These are phyloP conservation scores for Neofusicoccum sp. DNA, from an alignment of 2,329 filamentous ascomycete genomes.

Conservation along the genomic window DNA sequence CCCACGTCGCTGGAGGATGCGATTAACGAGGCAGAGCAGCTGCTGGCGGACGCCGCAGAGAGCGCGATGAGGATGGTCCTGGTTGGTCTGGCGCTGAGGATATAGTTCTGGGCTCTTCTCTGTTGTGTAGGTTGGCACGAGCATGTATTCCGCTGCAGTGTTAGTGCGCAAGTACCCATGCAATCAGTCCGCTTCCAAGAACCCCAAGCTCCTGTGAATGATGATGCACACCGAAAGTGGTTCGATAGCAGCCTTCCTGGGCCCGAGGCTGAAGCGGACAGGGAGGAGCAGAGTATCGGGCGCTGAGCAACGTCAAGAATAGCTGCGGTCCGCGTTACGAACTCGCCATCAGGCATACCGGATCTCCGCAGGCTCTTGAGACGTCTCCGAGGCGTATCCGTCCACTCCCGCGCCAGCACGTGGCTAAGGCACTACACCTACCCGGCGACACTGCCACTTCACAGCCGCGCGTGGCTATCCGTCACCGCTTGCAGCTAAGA, in stretches of 20 bases:
- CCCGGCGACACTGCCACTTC: background rate
- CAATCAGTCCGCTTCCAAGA: too few species aligned
- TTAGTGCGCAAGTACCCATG: too few species aligned
- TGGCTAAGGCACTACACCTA: background rate
- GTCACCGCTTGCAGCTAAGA: background rate
- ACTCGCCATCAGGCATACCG: background rate
- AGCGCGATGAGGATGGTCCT: slow-evolving; percentile 38
- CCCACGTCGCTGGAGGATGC: slow-evolving; percentile 35
- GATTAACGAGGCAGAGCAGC: slow-evolving; percentile 33
- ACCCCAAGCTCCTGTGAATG: too few species aligned
- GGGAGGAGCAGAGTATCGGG: background rate
- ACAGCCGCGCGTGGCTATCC: background rate
- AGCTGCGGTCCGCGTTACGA: background rate
- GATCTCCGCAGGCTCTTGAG: background rate
- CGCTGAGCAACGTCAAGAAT: background rate
- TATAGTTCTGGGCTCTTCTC: background rate
- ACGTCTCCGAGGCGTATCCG: background rate
- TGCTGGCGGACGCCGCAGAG: slow-evolving; percentile 38
- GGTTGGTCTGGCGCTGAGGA: slow-evolving; percentile 25
- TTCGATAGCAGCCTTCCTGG: too few species aligned
- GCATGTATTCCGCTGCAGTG: too few species aligned
- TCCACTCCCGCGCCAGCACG: background rate
- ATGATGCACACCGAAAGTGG: too few species aligned
- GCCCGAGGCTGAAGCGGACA: background rate
- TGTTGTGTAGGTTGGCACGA: background rate